Evolutionary conservation across 441 rosid genomes (phyloP).

Genomic region (Erodium texanum): DNA sequence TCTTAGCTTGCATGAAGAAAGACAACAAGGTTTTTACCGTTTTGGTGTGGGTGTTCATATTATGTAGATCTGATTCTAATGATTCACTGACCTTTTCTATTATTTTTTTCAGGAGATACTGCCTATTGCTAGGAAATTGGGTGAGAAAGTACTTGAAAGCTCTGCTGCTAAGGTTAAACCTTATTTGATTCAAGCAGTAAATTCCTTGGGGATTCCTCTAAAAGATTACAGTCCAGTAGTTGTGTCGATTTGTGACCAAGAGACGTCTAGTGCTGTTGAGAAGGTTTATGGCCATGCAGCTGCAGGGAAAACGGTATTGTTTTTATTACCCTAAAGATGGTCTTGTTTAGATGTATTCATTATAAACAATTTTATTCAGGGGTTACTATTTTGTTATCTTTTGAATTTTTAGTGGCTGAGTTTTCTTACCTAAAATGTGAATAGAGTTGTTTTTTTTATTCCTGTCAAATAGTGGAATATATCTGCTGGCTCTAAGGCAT

Average conservation of each 20-base stretch:
- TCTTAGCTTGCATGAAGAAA: slow-evolving; percentile 50
- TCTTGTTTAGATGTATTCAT: not conserved
- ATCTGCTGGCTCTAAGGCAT: not conserved
- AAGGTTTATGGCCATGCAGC: not conserved
- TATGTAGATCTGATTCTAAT: slow-evolving; percentile 8
- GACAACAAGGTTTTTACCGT: slow-evolving; percentile 52
- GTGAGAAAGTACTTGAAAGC: slow-evolving; percentile 61
- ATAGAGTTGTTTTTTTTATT: not conserved
- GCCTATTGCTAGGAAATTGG: slow-evolving; percentile 64
- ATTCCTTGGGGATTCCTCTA: slow-evolving; percentile 38
- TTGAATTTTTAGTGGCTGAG: not conserved
- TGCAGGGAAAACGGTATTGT: not conserved
- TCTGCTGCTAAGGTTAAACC: slow-evolving; percentile 68
- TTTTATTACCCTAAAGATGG: not conserved
- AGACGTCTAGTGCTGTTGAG: slow-evolving; percentile 18
- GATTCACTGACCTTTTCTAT: slow-evolving; percentile 6
- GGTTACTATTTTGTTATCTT: not conserved
- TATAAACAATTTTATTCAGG: not conserved
- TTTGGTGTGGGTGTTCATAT: not conserved
- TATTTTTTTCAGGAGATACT: slow-evolving; percentile 42
- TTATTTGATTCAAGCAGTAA: slow-evolving; percentile 54
- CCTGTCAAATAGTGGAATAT: not conserved
- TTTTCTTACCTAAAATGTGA: not conserved
- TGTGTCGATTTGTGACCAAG: slow-evolving; percentile 53
- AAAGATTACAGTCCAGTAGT: slow-evolving; percentile 59